Percentiles rank a stretch among this genome's conserved stretches.
phyloP scores from a whole-genome alignment of 139 green algal genomes.

The Micractinium sp. region DNA sequence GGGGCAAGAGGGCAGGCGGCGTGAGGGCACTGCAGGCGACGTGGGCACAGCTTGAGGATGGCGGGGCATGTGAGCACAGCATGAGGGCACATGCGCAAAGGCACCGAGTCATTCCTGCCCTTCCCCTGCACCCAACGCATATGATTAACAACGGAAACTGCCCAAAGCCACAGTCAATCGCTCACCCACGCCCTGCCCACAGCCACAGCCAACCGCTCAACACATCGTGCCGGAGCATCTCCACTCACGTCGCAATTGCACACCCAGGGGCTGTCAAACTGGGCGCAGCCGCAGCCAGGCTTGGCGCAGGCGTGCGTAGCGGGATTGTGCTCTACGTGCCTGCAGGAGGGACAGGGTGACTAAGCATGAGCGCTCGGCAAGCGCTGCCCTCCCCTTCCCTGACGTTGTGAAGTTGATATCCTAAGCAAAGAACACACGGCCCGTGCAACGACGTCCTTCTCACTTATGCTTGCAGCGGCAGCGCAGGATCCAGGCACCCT shows the following conservation, averaged over 20 bases:
- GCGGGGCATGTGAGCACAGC: too few species aligned
- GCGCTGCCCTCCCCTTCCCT: neutral
- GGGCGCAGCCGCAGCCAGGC: slow-evolving; percentile 56
- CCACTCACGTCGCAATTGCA: slow-evolving; percentile 75
- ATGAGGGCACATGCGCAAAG: too few species aligned
- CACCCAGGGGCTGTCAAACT: slow-evolving; percentile 76
- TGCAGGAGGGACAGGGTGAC: neutral
- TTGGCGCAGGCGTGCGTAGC: slow-evolving; percentile 66
- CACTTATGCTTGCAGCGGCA: slow-evolving; percentile 79
- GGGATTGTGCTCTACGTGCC: slow-evolving; percentile 73
- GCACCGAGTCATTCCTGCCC: too few species aligned
- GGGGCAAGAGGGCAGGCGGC: neutral
- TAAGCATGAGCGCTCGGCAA: neutral
- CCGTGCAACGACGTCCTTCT: neutral
- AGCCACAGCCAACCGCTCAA: too few species aligned
- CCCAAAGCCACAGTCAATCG: too few species aligned
- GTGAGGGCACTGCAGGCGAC: too few species aligned
- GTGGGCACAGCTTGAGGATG: too few species aligned
- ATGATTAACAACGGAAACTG: too few species aligned
- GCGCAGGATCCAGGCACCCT: slow-evolving; percentile 71
- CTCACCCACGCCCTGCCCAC: too few species aligned
- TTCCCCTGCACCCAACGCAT: too few species aligned
- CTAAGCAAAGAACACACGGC: neutral
- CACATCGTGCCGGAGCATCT: neutral
- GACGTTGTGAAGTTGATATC: neutral